Conservation (phyloP, 371 early-diverging fungal genomes). For the Dentiscutata heterogama region DNA sequence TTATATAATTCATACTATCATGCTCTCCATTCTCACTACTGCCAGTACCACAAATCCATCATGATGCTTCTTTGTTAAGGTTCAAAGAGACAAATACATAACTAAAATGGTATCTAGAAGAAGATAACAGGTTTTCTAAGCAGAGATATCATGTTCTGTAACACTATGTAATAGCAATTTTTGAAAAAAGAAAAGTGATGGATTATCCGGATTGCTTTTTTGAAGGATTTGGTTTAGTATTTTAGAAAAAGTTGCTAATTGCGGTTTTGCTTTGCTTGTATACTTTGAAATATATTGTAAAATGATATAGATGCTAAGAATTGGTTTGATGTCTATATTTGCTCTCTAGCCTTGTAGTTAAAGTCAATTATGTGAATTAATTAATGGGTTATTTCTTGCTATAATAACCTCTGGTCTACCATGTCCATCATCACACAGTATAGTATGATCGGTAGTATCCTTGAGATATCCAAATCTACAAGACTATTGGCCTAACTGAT, state of each 20-base stretch:
- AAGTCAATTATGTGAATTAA: too few species aligned
- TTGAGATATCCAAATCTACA: too few species aligned
- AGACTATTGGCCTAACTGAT: too few species aligned
- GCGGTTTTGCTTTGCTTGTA: constrained; percentile 12
- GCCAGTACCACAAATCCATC: neutral
- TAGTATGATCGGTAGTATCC: too few species aligned
- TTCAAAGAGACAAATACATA: neutral
- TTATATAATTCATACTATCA: neutral
- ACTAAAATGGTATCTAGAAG: constrained; percentile 12
- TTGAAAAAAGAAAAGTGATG: neutral
- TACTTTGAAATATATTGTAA: constrained; percentile 16
- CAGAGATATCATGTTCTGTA: neutral
- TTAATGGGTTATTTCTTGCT: too few species aligned
- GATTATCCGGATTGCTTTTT: neutral
- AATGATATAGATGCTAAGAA: neutral
- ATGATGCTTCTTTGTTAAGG: constrained; percentile 10
- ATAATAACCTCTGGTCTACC: too few species aligned
- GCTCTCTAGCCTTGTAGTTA: too few species aligned
- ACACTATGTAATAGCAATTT: neutral
- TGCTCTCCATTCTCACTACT: neutral
- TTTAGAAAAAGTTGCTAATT: neutral
- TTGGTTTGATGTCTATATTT: too few species aligned
- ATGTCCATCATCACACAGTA: too few species aligned
- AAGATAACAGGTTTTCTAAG: constrained; percentile 9
- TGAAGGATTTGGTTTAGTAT: neutral